Conservation (phyloP, 2,329 filamentous ascomycete genomes). For the Ramularia collo-cygni region DNA sequence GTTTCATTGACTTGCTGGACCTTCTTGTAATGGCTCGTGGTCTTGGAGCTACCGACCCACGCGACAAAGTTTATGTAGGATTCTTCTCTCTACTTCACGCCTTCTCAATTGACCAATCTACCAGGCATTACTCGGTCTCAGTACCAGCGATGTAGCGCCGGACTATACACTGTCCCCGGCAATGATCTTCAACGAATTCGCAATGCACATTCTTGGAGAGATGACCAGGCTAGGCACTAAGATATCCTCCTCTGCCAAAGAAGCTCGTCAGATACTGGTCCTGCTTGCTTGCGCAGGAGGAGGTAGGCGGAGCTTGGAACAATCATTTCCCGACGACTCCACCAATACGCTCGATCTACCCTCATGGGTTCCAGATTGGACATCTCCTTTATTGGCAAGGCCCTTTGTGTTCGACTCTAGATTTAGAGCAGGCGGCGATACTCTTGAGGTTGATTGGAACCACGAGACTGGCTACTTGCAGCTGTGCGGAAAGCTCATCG, state of each 20-base stretch:
- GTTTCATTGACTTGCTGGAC: constrained; percentile 23
- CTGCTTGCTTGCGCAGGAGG: constrained; percentile 26
- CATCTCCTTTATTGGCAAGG: constrained; percentile 17
- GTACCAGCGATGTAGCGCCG: constrained; percentile 21
- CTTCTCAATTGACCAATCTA: neutral
- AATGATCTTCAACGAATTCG: constrained; percentile 26
- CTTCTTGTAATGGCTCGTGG: constrained; percentile 26
- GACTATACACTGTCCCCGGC: constrained; percentile 23
- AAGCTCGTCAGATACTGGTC: constrained; percentile 21
- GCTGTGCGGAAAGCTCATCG: constrained; percentile 24
- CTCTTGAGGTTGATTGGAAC: constrained; percentile 24
- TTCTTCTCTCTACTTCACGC: no score
- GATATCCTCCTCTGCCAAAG: constrained; percentile 8
- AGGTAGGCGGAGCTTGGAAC: constrained; percentile 16
- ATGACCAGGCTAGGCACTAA: constrained; percentile 15
- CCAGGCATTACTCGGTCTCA: constrained; percentile 20
- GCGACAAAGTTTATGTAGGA: constrained; percentile 24
- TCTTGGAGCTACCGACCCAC: constrained; percentile 24
- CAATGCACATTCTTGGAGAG: constrained; percentile 21
- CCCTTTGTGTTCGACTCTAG: constrained; percentile 23
- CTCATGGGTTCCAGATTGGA: constrained; percentile 25
- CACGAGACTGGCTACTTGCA: constrained; percentile 21
- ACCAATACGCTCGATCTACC: neutral
- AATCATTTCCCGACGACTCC: neutral
- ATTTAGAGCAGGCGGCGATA: constrained; percentile 21